Evolutionary conservation across 495 filamentous ascomycete genomes (phyloP).

Genomic region (Aspergillus sparsus): DNA sequence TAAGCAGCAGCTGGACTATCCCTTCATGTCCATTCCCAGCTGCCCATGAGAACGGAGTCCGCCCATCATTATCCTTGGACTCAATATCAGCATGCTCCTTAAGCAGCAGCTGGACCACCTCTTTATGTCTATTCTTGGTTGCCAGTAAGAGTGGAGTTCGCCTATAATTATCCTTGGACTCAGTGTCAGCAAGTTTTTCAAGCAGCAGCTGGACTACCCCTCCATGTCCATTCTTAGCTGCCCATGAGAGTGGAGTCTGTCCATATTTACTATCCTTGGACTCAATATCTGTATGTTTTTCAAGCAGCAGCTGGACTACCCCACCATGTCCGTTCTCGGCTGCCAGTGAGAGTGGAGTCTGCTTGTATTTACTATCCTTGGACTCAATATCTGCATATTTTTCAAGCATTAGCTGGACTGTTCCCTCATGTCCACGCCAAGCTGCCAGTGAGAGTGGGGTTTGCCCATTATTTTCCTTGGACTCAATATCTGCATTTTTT

Average conservation of each 20-base stretch:
- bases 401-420: too few species aligned
- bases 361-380: too few species aligned
- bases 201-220: neutral
- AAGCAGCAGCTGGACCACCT: neutral
- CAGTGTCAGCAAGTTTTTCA: neutral
- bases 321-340: neutral
- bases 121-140: neutral
- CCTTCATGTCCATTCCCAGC: neutral
- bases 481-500: too few species aligned
- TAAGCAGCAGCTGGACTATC: neutral
- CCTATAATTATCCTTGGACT: neutral
- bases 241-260: neutral
- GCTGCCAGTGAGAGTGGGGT: too few species aligned
- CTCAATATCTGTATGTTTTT: neutral
- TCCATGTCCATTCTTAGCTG: neutral
- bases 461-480: too few species aligned
- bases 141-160: neutral
- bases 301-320: neutral
- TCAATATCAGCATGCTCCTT: neutral
- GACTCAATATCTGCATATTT: too few species aligned
- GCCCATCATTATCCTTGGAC: neutral
- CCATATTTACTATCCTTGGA: neutral
- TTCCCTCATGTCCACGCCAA: too few species aligned
- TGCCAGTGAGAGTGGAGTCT: neutral
- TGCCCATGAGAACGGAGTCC: neutral